Base-by-base conservation (phyloP, 2,329 filamentous ascomycete genomes). In the Chaetomium strumarium region DNA sequence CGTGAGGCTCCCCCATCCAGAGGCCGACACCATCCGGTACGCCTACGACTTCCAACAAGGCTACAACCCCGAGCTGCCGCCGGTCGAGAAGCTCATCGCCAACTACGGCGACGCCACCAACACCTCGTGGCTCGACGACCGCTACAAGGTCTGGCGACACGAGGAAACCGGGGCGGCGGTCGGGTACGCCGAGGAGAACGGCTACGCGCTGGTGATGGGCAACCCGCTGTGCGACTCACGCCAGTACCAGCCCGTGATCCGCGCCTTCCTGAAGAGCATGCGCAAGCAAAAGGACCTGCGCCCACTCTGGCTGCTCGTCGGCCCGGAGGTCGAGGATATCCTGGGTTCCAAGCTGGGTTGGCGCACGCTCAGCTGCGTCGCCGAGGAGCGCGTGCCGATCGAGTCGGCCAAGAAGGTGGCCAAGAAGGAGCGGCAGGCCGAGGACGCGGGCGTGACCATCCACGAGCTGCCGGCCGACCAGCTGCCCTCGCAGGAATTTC, bases 91-190 rank as follows among this genome's bases (percentile, higher is more conserved):
- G 66, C 83, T 96, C 39, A 90, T 96, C 67, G 90, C 90, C 65
- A 96, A 96, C 69, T 96, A 96, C 62, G 91, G 91, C 57, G 91
- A 96, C 68, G 90, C 91, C 2, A 90, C 90, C 45, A 95, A 95
- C 64, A 96, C 91, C 0, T 93, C 90, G 0, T 96, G 90, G 90
- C 80, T 93, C 8, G 91, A 96, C 67, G 87, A 90, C 7, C 84
- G 90, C 7, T 96, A 91, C 67, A 79, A 88, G 64, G 84, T 95
- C 53, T 96, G 90, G 89, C 84, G 91, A 30, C 89, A 96, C 65
- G 72, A 79, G 19, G 68, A 73, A 33, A 92, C 87, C 2, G 91
- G 91, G 45, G 91, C 90, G 0, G 90, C 90, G 5, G 78, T 96
- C 33, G 88, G 90, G 11, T 96, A 88, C 64, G 88, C 93, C 2